Base-by-base conservation (phyloP, 208 protist genomes). In the Leptomonas seymouri region DNA sequence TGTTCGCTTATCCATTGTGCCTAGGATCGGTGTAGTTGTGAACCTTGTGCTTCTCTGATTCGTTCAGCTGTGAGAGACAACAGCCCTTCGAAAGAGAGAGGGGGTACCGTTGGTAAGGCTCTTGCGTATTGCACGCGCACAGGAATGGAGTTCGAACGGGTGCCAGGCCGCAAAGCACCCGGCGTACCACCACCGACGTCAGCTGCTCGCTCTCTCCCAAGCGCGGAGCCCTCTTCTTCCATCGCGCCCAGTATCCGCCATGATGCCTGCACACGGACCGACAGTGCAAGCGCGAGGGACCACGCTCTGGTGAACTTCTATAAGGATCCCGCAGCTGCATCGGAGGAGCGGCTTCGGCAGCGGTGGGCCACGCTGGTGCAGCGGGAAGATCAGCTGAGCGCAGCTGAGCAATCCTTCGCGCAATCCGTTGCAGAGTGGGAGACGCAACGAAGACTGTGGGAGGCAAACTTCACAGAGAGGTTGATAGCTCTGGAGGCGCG, bases 91-190 rank as follows among this genome's bases (percentile, higher is more conserved):
- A n/a, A n/a, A n/a, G n/a, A n/a, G n/a, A n/a, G n/a, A n/a, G n/a
- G n/a, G n/a, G n/a, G n/a, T n/a, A n/a, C n/a, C n/a, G n/a, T n/a
- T n/a, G n/a, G n/a, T n/a, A n/a, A n/a, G n/a, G n/a, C 62, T 51
- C 36, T 41, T 65, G 30, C 15, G 6, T 50, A 48, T 44, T 16
- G 56, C 20, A 0, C 48, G n/a, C n/a, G n/a, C n/a, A n/a, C n/a
- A n/a, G 18, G 44, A 12, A 71, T 71, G 66, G 66, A 64, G 56
- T 64, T 71, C 20, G 56, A 71, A 42, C 66, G 66, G 18, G 34
- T 39, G 31, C 56, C 66, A 28, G 41, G 45, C 8, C 46, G 66
- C 15, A 39, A 60, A 16, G 56, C 66, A 20, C 65, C 65, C 5
- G 20, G 21, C 6, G 41, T 34, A n/a, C 65, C 65, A 18, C 51